Conservation (phyloP, 768 basidiomycete species). For the Lentinula edodes region DNA sequence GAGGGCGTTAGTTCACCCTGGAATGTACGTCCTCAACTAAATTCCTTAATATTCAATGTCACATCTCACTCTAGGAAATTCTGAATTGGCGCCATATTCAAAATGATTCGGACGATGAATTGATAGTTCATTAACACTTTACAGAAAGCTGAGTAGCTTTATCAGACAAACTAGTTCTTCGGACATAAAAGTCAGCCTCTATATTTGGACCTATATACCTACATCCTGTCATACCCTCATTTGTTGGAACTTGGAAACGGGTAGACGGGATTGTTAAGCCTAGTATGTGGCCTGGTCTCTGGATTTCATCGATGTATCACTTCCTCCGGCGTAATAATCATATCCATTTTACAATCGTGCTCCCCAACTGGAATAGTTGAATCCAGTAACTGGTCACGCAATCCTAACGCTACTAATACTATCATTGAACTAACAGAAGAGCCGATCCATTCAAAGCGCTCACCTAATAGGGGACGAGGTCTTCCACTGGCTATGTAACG, state of each 20-base stretch:
- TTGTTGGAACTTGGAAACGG: background rate
- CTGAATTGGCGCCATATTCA: background rate
- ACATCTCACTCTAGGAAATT: background rate
- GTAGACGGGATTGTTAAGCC: background rate
- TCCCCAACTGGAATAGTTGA: constrained; percentile 47
- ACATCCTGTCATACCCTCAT: background rate
- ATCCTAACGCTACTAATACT: constrained; percentile 54
- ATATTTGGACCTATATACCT: background rate
- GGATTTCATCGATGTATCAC: background rate
- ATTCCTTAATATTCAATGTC: background rate
- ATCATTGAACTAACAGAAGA: constrained; percentile 7
- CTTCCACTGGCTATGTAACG: constrained; percentile 41
- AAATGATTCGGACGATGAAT: background rate
- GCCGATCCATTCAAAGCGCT: constrained; percentile 11
- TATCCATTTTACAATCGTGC: constrained; percentile 62
- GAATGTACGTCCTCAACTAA: background rate
- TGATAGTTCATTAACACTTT: background rate
- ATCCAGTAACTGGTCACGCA: constrained; percentile 58
- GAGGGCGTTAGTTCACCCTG: background rate
- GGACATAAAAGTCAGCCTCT: background rate
- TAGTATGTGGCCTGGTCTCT: too few relatives aligned
- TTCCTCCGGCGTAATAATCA: constrained; percentile 46
- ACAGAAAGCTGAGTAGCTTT: too few relatives aligned
- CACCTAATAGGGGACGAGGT: constrained; percentile 56
- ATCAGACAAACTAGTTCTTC: background rate